These are phyloP conservation scores for Sporothrix protearum DNA, from an alignment of 2,329 filamentous ascomycete genomes.

Conservation along the genomic window DNA sequence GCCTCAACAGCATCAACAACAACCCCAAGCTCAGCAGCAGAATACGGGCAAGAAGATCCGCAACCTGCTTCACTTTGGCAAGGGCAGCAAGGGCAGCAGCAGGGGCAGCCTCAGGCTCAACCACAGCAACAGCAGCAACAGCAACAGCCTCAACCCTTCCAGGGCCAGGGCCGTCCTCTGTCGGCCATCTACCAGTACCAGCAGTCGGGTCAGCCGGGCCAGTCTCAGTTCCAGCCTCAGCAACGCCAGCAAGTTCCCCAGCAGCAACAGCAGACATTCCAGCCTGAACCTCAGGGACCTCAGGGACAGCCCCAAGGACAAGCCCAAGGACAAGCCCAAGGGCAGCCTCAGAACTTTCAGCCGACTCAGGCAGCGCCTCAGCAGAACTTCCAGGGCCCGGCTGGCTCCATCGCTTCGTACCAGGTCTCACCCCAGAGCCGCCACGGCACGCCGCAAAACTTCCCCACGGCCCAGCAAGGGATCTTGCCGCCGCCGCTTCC, in stretches of 20 bases:
- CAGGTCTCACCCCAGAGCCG: constrained; percentile 22
- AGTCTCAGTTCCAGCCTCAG: not conserved
- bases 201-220: not conserved
- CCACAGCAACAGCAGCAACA: constrained; percentile 3
- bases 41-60: constrained; percentile 23
- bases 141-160: not conserved
- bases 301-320: not conserved
- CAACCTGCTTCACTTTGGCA: constrained; percentile 21
- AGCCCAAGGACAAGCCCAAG: not conserved
- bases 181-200: constrained; percentile 15
- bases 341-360: too few species aligned
- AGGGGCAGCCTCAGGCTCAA: not conserved
- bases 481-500: constrained; percentile 9
- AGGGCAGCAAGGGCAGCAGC: constrained; percentile 16
- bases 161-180: constrained; percentile 4
- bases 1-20: constrained; percentile 4
- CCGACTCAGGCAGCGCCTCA: not conserved
- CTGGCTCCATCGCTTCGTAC: not conserved
- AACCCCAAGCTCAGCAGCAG: not conserved
- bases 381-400: not conserved
- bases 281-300: not conserved
- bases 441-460: constrained; percentile 19
- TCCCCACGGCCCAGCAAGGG: constrained; percentile 5
- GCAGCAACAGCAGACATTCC: not conserved
- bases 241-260: not conserved